A percentile compares a stretch with the other conserved stretches of the same genome.
These are phyloP conservation scores for Dryadomyces quercus-mongolicae DNA, from an alignment of 2,329 filamentous ascomycete genomes.

Conservation along the genomic window DNA sequence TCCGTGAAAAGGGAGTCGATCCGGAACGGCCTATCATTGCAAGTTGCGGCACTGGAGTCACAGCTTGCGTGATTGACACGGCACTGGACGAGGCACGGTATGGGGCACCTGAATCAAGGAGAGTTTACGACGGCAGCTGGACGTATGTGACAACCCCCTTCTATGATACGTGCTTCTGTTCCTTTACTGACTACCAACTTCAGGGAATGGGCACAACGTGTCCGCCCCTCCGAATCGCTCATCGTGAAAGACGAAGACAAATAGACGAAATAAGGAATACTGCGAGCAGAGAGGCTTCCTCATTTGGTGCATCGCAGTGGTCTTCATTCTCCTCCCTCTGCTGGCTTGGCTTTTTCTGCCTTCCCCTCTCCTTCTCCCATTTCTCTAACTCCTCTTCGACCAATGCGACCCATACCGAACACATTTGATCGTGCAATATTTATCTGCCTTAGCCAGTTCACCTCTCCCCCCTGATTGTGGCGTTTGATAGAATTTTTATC, in stretches of 20 bases:
- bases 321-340: too few relatives aligned
- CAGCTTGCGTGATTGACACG: conserved; percentile 80
- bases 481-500: too few relatives aligned
- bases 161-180: neutral
- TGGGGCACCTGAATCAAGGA: conserved; percentile 52
- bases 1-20: conserved; percentile 70
- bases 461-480: too few relatives aligned
- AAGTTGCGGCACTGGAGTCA: conserved; percentile 89
- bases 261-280: neutral
- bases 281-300: neutral
- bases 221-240: conserved; percentile 10
- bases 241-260: conserved; percentile 6
- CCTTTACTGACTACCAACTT: neutral
- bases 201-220: conserved; percentile 14
- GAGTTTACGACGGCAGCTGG: conserved; percentile 94
- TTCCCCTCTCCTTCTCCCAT: neutral
- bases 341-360: too few relatives aligned
- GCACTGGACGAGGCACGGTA: conserved; percentile 70
- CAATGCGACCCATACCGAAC: too few relatives aligned
- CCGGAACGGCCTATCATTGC: conserved; percentile 70
- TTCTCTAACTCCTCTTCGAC: neutral
- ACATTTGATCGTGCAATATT: too few relatives aligned
- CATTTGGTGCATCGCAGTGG: neutral
- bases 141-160: conserved; percentile 52
- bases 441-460: too few relatives aligned